phyloP scores from a whole-genome alignment of 2,329 filamentous ascomycete genomes.

The Aspergillus sp. region DNA sequence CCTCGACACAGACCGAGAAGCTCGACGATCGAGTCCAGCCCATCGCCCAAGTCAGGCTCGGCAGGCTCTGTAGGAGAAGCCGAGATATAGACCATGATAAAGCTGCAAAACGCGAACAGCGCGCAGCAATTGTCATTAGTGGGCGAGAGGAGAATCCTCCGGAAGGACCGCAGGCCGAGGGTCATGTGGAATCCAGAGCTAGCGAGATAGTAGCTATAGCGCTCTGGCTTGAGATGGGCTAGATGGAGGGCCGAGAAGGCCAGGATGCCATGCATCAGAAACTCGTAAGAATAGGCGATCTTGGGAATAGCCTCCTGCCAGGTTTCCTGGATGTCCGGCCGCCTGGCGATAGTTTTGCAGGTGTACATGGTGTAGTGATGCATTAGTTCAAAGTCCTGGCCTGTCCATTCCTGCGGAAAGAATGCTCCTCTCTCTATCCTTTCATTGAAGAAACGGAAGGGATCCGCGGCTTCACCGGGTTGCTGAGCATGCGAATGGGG shows the following conservation, averaged over 20 bases:
- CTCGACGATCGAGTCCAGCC: constrained; percentile 1
- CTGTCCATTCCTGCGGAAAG: constrained; percentile 11
- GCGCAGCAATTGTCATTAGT: constrained; percentile 9
- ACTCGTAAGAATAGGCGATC: not conserved
- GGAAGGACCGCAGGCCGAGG: constrained; percentile 12
- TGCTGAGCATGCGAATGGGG: not conserved
- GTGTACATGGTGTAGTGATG: constrained; percentile 42
- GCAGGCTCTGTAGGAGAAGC: not conserved
- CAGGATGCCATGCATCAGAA: constrained; percentile 7
- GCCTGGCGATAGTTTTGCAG: constrained; percentile 21
- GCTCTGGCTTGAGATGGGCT: constrained; percentile 17
- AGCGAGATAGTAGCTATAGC: constrained; percentile 16
- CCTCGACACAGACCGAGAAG: constrained; percentile 10
- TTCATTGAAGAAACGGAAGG: no score
- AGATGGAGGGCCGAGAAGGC: constrained; percentile 4
- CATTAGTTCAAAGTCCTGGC: constrained; percentile 35
- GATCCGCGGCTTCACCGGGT: no score
- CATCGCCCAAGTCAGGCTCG: not conserved
- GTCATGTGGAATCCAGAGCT: constrained; percentile 20
- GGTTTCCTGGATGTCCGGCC: constrained; percentile 2
- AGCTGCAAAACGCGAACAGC: constrained; percentile 9
- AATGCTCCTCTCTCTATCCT: not conserved
- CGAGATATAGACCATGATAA: constrained; percentile 12
- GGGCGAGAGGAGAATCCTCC: constrained; percentile 4
- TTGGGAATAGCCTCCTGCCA: not conserved